Conservation (phyloP, 495 filamentous ascomycete genomes). For the Pyronema omphalodes region DNA sequence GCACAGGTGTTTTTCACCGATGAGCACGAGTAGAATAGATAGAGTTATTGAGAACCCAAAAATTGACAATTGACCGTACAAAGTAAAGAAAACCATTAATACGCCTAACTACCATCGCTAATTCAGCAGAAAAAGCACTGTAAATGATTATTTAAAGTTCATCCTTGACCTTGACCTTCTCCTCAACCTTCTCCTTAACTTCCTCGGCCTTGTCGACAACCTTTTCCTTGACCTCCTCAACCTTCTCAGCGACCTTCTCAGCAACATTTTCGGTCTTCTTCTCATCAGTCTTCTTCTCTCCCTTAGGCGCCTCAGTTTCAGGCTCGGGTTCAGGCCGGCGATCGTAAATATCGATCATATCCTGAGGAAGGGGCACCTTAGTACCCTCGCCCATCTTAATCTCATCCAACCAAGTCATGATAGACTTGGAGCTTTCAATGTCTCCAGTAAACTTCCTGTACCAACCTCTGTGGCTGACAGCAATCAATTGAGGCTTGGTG, state of each 20-base stretch:
- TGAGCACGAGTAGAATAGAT: too few species aligned
- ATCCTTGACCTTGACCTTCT: too few species aligned
- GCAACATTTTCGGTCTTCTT: neutral
- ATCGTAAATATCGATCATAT: constrained; percentile 31
- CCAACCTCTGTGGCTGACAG: constrained; percentile 74
- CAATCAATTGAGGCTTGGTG: constrained; percentile 47
- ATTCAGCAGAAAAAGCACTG: too few species aligned
- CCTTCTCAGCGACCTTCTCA: too few species aligned
- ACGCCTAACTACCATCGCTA: too few species aligned
- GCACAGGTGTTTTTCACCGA: too few species aligned
- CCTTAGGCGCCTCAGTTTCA: neutral
- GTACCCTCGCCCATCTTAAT: constrained; percentile 69
- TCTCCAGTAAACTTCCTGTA: constrained; percentile 50
- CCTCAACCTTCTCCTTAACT: too few species aligned
- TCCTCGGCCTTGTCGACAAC: neutral
- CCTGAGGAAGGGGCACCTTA: constrained; percentile 66
- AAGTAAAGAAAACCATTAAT: too few species aligned
- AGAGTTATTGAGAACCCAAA: too few species aligned
- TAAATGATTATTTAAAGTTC: too few species aligned
- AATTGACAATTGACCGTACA: too few species aligned
- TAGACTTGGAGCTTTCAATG: constrained; percentile 34
- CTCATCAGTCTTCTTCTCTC: constrained; percentile 1
- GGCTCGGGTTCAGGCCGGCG: neutral
- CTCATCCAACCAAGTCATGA: constrained; percentile 65
- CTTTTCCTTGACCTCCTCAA: neutral